Evolutionary conservation across 805 yeast genomes (phyloP).

Genomic region (Kodamaea neixiangensis): DNA sequence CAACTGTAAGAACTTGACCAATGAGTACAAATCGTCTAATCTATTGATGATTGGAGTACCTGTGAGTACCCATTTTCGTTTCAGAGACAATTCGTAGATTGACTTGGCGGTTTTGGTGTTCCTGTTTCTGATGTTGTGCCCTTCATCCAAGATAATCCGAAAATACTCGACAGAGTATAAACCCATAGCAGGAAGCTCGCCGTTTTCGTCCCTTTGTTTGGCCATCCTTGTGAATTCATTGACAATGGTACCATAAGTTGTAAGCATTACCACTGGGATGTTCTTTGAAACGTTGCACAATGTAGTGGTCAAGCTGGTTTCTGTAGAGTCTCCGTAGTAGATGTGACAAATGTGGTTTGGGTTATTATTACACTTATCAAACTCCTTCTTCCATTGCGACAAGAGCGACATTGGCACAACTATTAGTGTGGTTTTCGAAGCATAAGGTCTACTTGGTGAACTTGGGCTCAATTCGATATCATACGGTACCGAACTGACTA

Average conservation of each 20-base stretch:
- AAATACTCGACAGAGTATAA: slow-evolving; percentile 72
- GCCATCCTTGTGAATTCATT: slow-evolving; percentile 64
- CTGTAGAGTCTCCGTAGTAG: slow-evolving; percentile 71
- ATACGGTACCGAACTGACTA: slow-evolving; percentile 64
- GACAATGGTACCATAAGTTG: slow-evolving; percentile 86
- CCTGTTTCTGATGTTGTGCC: slow-evolving; percentile 83
- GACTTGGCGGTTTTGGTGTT: slow-evolving; percentile 79
- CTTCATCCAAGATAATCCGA: slow-evolving; percentile 84
- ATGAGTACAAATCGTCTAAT: slow-evolving; percentile 80
- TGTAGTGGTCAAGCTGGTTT: slow-evolving; percentile 49
- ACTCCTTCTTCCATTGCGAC: slow-evolving; percentile 91
- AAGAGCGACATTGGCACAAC: slow-evolving; percentile 89
- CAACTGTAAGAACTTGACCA: slow-evolving; percentile 71
- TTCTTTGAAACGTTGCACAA: slow-evolving; percentile 41
- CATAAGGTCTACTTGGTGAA: slow-evolving; percentile 46
- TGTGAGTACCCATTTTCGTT: slow-evolving; percentile 80
- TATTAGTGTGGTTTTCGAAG: slow-evolving; percentile 70
- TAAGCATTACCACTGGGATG: slow-evolving; percentile 71
- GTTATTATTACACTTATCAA: slow-evolving; percentile 54
- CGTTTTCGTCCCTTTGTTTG: slow-evolving; percentile 28
- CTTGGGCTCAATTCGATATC: slow-evolving; percentile 36
- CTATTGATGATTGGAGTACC: slow-evolving; percentile 93
- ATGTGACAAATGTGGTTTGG: slow-evolving; percentile 50
- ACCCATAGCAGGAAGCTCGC: slow-evolving; percentile 46
- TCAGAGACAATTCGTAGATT: slow-evolving; percentile 61